These are phyloP conservation scores for Sphaerobolus stellatus DNA, from an alignment of 1,284 basidiomycete genomes.

Conservation along the genomic window DNA sequence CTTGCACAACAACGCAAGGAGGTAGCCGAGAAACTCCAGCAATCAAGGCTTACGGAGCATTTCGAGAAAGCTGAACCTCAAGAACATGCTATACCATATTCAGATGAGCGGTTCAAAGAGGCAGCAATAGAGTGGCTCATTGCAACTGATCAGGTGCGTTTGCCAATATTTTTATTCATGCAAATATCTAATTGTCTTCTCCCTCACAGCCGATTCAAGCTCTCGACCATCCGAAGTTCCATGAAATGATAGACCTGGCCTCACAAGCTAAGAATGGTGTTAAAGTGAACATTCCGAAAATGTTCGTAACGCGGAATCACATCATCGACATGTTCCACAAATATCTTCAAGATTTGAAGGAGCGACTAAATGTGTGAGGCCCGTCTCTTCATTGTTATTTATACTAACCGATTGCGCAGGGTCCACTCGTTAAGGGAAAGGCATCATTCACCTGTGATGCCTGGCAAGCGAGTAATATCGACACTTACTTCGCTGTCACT, in stretches of 20 bases:
- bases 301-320: neutral
- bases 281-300: neutral
- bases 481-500: slow-evolving; percentile 20
- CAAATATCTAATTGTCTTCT: neutral
- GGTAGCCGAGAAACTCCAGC: too few relatives aligned
- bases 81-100: neutral
- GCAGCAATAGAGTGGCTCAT: neutral
- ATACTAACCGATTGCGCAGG: neutral
- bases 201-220: neutral
- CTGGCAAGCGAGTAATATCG: slow-evolving; percentile 19
- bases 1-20: too few relatives aligned
- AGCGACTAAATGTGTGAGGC: neutral
- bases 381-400: neutral
- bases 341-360: neutral
- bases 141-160: neutral
- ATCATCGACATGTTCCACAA: neutral
- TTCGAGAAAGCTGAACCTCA: too few relatives aligned
- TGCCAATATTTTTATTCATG: neutral
- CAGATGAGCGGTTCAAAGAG: neutral
- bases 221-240: neutral
- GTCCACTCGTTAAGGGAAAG: neutral
- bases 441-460: slow-evolving; percentile 19
- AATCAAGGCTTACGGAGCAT: too few relatives aligned
- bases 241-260: neutral
- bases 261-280: neutral